Percentiles rank a stretch among this genome's conserved stretches.
These are phyloP conservation scores for Coccomyxa subellipsoidea DNA, from an alignment of 163 green algal species.

Conservation along the genomic window DNA sequence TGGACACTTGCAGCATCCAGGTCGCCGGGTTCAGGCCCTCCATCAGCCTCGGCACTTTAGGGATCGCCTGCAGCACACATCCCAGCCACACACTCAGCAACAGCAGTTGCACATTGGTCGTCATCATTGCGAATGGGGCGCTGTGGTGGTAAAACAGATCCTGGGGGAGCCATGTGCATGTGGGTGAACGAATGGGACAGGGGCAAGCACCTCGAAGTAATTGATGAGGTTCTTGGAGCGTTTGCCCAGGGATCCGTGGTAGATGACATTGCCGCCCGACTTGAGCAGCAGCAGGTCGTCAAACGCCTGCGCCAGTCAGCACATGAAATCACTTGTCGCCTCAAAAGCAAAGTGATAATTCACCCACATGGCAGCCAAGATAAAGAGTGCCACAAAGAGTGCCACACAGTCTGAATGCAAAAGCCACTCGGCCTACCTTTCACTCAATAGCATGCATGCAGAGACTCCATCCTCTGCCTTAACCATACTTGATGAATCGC, in stretches of 20 bases:
- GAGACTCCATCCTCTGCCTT: no score
- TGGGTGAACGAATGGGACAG: background rate
- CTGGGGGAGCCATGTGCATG: no score
- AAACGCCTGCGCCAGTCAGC: conserved; percentile 41
- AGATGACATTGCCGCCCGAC: conserved; percentile 33
- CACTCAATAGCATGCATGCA: no score
- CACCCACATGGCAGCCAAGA: background rate
- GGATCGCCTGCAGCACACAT: conserved; percentile 25
- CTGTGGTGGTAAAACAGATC: no score
- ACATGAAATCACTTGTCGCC: background rate
- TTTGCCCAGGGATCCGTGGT: conserved; percentile 21
- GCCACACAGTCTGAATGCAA: no score
- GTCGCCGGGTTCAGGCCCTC: conserved; percentile 40
- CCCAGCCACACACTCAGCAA: background rate
- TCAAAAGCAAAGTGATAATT: background rate
- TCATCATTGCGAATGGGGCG: no score
- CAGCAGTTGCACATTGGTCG: no score
- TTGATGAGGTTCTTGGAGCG: conserved; percentile 11
- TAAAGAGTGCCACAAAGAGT: no score
- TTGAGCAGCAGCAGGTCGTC: conserved; percentile 53
- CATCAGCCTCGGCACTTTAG: conserved; percentile 23
- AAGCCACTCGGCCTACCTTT: no score
- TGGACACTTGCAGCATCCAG: conserved; percentile 40
- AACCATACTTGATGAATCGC: no score
- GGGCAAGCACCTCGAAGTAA: conserved; percentile 13